Base-by-base conservation (phyloP, 257 asterid genomes). In the Forsythia viridissima region DNA sequence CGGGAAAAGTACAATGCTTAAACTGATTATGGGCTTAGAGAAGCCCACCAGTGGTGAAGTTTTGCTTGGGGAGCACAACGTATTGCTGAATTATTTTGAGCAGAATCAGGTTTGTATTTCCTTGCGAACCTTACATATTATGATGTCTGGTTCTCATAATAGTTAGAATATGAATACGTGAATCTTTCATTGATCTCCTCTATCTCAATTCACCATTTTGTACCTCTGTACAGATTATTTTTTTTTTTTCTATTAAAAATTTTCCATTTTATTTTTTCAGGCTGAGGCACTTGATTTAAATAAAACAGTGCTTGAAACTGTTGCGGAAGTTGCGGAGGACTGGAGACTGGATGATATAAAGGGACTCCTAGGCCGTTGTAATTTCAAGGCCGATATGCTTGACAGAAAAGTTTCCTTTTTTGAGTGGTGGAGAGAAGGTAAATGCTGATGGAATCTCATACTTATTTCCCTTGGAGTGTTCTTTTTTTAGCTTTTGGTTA, bases 261-360 rank as follows among this genome's bases (percentile, higher is more conserved):
- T 6, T 69, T 70, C 34, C 37, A 69, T 77, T 77, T 37, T 55
- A 13, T 44, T 61, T 46, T 79, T 76, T 68, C 83, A 96, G 99
- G 99, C 99, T 21, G 99, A 96, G 85, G 99, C 99, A 16, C 99
- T 96, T 80, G 93, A 96, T 86, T 89, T 93, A 85, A 88, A 87
- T 38, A 96, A 96, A 81, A 86, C 90, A 0, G 91, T 89, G 72
- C 79, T 89, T 63, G 69, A 63, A 86, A 93, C 98, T 75, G 98
- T 96, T 2, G 95, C 98, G 39, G 99, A 96, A 86, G 97, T 83
- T 83, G 98, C 98, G 41, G 97, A 91, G 70, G 96, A 96, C 80
- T 96, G 99, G 99, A 92, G 91, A 82, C 87, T 96, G 34, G 98
- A 96, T 63, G 99, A 96, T 86, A 88, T 93, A 78, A 96, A 96